Conservation (phyloP, 176 grass and related monocot species). For the Bothriochloa decipiens region DNA sequence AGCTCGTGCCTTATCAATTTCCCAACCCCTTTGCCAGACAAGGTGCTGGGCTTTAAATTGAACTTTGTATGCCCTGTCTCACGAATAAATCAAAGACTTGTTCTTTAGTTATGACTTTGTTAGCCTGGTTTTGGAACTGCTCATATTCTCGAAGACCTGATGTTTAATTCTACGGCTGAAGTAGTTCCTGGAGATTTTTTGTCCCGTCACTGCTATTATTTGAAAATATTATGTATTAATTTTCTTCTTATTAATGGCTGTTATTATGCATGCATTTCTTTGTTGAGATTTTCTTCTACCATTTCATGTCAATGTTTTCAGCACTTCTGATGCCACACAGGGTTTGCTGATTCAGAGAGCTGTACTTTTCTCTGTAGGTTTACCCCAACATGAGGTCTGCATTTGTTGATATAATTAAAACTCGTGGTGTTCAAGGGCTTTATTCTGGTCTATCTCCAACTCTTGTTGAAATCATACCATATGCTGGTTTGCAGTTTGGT, state of each 20-base stretch:
- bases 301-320: background rate
- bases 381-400: constrained; percentile 93
- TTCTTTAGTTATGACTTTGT: background rate
- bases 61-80: background rate
- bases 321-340: background rate
- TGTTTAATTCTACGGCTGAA: background rate
- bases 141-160: background rate
- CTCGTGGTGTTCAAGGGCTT: constrained; percentile 77
- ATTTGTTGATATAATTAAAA: constrained; percentile 71
- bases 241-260: background rate
- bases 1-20: background rate
- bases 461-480: constrained; percentile 95
- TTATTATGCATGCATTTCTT: constrained; percentile 23
- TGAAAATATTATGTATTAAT: background rate
- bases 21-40: background rate
- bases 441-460: constrained; percentile 86
- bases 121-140: constrained; percentile 9
- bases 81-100: background rate
- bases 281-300: constrained; percentile 2
- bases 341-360: constrained; percentile 32
- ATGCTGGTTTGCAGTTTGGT: constrained; percentile 93
- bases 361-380: constrained; percentile 56
- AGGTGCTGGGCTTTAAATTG: background rate
- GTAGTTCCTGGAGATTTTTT: background rate
- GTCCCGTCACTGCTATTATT: background rate